Conservation (phyloP, 2,329 filamentous ascomycete species). For the Pseudogymnoascus sp. region DNA sequence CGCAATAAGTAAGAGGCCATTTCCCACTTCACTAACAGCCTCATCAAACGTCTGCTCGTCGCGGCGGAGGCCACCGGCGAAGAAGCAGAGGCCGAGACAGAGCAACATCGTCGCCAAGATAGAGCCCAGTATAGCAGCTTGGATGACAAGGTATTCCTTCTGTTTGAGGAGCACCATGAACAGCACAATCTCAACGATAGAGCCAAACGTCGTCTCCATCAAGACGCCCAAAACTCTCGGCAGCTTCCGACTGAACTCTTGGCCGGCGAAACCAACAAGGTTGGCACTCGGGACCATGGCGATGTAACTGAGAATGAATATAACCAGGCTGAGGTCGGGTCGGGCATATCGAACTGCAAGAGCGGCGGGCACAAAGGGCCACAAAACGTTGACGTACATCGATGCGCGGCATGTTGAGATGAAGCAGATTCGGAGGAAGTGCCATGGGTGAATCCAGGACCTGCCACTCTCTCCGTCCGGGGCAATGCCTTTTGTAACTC, state of each 20-base stretch:
- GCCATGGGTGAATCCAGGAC: conserved; percentile 53
- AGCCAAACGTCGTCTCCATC: conserved; percentile 58
- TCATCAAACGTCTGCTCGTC: conserved; percentile 66
- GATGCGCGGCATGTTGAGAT: conserved; percentile 57
- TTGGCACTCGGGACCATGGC: conserved; percentile 74
- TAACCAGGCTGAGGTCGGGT: conserved; percentile 51
- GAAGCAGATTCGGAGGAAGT: conserved; percentile 58
- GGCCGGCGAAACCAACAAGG: conserved; percentile 65
- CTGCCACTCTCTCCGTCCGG: conserved; percentile 62
- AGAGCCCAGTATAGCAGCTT: conserved; percentile 76
- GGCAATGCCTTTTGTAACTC: conserved; percentile 31
- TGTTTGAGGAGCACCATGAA: conserved; percentile 66
- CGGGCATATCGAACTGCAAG: conserved; percentile 55
- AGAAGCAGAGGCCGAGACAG: conserved; percentile 74
- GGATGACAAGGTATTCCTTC: conserved; percentile 60
- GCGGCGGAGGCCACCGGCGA: conserved; percentile 63
- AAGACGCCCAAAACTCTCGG: conserved; percentile 65
- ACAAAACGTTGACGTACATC: conserved; percentile 61
- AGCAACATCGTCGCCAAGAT: conserved; percentile 76
- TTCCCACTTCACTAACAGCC: conserved; percentile 71
- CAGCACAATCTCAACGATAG: conserved; percentile 72
- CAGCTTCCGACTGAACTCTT: conserved; percentile 65
- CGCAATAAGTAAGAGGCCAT: conserved; percentile 68
- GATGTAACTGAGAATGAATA: conserved; percentile 66
- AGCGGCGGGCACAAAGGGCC: conserved; percentile 67